These are phyloP conservation scores for Beauveria pseudobassiana DNA, from an alignment of 2,329 filamentous ascomycete genomes.

Conservation along the genomic window DNA sequence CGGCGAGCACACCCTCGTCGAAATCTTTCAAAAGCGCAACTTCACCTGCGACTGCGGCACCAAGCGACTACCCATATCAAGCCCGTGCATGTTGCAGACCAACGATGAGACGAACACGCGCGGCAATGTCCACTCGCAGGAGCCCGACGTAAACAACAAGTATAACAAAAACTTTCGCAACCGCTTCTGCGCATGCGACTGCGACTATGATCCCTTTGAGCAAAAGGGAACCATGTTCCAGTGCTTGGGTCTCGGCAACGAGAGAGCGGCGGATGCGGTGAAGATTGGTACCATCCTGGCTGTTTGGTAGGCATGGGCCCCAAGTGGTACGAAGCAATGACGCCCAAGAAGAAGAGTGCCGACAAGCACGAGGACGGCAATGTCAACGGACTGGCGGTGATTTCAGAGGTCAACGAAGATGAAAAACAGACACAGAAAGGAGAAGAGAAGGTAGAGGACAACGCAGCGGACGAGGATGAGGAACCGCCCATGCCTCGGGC, in stretches of 20 bases:
- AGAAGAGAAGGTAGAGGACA: slow-evolving; percentile 28
- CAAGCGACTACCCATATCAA: slow-evolving; percentile 61
- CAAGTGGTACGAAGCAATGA: slow-evolving; percentile 57
- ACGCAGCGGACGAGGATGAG: slow-evolving; percentile 42
- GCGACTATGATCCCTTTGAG: slow-evolving; percentile 79
- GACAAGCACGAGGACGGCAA: slow-evolving; percentile 16
- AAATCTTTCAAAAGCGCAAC: slow-evolving; percentile 91
- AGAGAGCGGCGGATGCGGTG: slow-evolving; percentile 84
- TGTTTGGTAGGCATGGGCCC: slow-evolving; percentile 77
- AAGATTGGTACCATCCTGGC: slow-evolving; percentile 97
- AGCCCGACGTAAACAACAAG: slow-evolving; percentile 64
- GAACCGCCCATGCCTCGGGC: slow-evolving; percentile 66
- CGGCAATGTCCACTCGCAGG: slow-evolving; percentile 69
- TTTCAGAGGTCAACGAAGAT: slow-evolving; percentile 40
- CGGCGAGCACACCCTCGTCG: slow-evolving; percentile 87
- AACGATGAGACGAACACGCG: slow-evolving; percentile 67
- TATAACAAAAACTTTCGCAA: slow-evolving; percentile 98
- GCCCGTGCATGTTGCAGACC: slow-evolving; percentile 68
- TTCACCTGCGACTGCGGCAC: slow-evolving; percentile 97
- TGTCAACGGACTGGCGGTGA: slow-evolving; percentile 34
- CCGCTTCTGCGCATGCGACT: slow-evolving; percentile 80
- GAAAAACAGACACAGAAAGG: slow-evolving; percentile 8
- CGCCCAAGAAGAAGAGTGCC: slow-evolving; percentile 19
- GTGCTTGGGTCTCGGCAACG: slow-evolving; percentile 75
- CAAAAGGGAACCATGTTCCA: slow-evolving; percentile 99